Percentiles rank a stretch among this genome's conserved stretches.
These are phyloP conservation scores for Mitragyna speciosa DNA, from an alignment of 257 asterid species.

Conservation along the genomic window DNA sequence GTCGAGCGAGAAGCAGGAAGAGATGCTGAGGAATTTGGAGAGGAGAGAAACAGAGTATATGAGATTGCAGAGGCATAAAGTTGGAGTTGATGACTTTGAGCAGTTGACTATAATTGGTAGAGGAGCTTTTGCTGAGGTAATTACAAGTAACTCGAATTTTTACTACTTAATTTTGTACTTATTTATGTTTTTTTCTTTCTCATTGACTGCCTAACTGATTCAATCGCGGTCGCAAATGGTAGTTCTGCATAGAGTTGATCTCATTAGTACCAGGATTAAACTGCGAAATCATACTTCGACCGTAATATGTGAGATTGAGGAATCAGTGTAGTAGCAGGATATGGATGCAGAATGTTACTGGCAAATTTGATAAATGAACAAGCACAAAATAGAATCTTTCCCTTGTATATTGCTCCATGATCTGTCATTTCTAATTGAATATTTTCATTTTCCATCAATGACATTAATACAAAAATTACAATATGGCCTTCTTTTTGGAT, in stretches of 20 bases:
- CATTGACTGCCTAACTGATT: background rate
- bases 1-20: conserved; percentile 84
- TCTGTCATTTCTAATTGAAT: background rate
- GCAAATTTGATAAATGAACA: background rate
- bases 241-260: background rate
- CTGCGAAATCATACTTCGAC: too few species aligned
- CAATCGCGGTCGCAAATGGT: background rate
- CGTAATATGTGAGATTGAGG: background rate
- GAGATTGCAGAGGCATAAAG: conserved; percentile 98
- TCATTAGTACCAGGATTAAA: too few species aligned
- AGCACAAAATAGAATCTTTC: background rate
- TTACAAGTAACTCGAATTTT: background rate
- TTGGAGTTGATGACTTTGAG: conserved; percentile 96
- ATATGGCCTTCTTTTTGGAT: background rate
- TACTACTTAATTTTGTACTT: background rate
- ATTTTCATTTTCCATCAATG: background rate
- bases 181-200: background rate
- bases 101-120: conserved; percentile 83
- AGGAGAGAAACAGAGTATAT: conserved; percentile 88
- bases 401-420: background rate
- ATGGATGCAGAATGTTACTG: background rate
- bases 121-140: conserved; percentile 96
- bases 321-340: background rate
- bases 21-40: conserved; percentile 85
- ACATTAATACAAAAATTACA: background rate